Evolutionary conservation across 768 basidiomycete species (phyloP).

Genomic region (Suillus plorans): DNA sequence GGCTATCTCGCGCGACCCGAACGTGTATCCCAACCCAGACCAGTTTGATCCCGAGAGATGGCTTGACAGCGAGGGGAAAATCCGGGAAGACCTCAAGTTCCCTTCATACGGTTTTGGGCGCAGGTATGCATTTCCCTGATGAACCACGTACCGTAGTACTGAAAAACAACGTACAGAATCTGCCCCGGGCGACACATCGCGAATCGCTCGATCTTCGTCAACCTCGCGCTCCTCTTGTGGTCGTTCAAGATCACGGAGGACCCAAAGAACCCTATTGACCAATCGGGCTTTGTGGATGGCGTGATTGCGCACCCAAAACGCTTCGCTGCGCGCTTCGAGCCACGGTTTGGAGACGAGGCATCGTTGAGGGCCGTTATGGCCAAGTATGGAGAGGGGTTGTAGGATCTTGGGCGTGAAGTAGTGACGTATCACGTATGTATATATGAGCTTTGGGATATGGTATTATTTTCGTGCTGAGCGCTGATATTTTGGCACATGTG

Average conservation of each 20-base stretch:
- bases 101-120: slow-evolving; percentile 60
- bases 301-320: slow-evolving; percentile 64
- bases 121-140: slow-evolving; percentile 20
- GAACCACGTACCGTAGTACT: too few relatives aligned
- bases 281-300: slow-evolving; percentile 59
- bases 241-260: slow-evolving; percentile 59
- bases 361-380: slow-evolving; percentile 27
- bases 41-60: slow-evolving; percentile 59
- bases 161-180: slow-evolving; percentile 36
- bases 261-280: slow-evolving; percentile 55
- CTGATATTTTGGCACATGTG: neutral
- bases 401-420: neutral
- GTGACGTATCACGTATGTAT: neutral
- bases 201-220: slow-evolving; percentile 62
- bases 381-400: slow-evolving; percentile 22
- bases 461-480: neutral
- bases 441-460: neutral
- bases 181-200: slow-evolving; percentile 68
- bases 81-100: slow-evolving; percentile 53
- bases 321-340: slow-evolving; percentile 58
- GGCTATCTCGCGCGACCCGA: slow-evolving; percentile 59
- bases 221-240: slow-evolving; percentile 63
- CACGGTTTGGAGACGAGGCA: slow-evolving; percentile 34
- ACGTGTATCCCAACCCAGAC: slow-evolving; percentile 59
- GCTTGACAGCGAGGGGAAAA: slow-evolving; percentile 36